Evolutionary conservation across 768 basidiomycete species (phyloP).

Genomic region (Ephemerocybe angulata): DNA sequence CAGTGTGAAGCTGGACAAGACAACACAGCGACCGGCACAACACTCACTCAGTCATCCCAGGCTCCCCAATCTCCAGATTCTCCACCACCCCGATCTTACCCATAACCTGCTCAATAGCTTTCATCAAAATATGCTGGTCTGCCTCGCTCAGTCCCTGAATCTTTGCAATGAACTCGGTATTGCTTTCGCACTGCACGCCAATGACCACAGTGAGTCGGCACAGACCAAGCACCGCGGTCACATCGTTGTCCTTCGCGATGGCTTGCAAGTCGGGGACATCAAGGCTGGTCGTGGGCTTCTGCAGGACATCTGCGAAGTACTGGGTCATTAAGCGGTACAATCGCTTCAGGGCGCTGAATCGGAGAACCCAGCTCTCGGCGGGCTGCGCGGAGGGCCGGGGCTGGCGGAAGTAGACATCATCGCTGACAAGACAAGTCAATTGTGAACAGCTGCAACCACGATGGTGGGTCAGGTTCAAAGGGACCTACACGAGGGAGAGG

Average conservation of each 20-base stretch:
- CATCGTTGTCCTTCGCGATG: constrained; percentile 72
- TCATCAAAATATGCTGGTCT: constrained; percentile 89
- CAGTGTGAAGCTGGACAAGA: neutral
- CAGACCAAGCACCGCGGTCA: constrained; percentile 64
- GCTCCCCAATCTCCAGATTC: constrained; percentile 48
- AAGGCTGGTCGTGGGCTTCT: constrained; percentile 70
- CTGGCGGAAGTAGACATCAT: constrained; percentile 72
- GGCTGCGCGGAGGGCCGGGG: constrained; percentile 55
- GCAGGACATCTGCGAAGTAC: constrained; percentile 80
- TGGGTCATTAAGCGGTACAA: constrained; percentile 86
- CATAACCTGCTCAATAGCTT: constrained; percentile 90
- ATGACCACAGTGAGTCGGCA: constrained; percentile 83
- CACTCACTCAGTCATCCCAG: constrained; percentile 75
- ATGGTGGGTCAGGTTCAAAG: neutral
- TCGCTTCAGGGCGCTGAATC: constrained; percentile 79
- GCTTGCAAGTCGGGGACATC: constrained; percentile 88
- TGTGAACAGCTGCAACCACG: too few species aligned
- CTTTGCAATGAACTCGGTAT: constrained; percentile 83
- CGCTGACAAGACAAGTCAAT: constrained; percentile 42
- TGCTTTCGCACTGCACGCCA: constrained; percentile 84
- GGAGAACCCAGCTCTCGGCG: constrained; percentile 86
- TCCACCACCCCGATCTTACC: constrained; percentile 55
- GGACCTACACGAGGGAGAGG: constrained; percentile 67
- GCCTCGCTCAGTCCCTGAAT: constrained; percentile 81
- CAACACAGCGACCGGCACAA: neutral